Evolutionary conservation across 768 basidiomycete species (phyloP).

Genomic region (Collybia sordida): DNA sequence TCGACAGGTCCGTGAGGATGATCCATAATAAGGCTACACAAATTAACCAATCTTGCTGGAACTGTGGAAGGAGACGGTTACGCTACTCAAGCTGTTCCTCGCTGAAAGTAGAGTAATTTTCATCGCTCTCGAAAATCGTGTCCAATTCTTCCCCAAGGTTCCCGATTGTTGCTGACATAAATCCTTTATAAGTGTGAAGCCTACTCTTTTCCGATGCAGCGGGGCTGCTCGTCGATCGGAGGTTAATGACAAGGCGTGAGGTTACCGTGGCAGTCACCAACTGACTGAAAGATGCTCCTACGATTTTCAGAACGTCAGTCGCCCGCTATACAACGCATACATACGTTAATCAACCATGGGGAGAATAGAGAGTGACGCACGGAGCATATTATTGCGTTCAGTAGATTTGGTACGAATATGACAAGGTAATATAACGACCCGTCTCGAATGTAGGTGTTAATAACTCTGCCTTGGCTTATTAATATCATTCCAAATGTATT

Average conservation of each 20-base stretch:
- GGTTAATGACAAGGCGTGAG: slow-evolving; percentile 29
- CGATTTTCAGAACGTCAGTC: slow-evolving; percentile 22
- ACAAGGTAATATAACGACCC: slow-evolving; percentile 26
- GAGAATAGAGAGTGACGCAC: slow-evolving; percentile 12
- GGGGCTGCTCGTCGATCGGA: slow-evolving; percentile 23
- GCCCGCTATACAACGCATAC: slow-evolving; percentile 12
- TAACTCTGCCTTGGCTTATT: slow-evolving; percentile 8
- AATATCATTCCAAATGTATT: neutral
- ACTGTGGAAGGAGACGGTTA: no score
- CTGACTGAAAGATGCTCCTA: slow-evolving; percentile 30
- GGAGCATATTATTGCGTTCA: slow-evolving; percentile 24
- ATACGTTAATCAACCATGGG: neutral
- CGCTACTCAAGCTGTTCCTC: no score
- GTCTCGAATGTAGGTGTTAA: slow-evolving; percentile 24
- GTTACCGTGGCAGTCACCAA: slow-evolving; percentile 25
- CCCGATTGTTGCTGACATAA: neutral
- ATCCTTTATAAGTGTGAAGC: no score
- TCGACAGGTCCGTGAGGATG: no score
- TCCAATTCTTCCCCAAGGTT: no score
- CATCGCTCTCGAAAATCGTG: no score
- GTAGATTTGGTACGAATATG: slow-evolving; percentile 23
- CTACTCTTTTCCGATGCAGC: no score
- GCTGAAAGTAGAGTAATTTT: no score
- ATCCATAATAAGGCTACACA: no score
- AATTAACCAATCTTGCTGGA: no score